Base-by-base conservation (phyloP, 2,329 filamentous ascomycete species). In the Endoconidiophora laricicola region DNA sequence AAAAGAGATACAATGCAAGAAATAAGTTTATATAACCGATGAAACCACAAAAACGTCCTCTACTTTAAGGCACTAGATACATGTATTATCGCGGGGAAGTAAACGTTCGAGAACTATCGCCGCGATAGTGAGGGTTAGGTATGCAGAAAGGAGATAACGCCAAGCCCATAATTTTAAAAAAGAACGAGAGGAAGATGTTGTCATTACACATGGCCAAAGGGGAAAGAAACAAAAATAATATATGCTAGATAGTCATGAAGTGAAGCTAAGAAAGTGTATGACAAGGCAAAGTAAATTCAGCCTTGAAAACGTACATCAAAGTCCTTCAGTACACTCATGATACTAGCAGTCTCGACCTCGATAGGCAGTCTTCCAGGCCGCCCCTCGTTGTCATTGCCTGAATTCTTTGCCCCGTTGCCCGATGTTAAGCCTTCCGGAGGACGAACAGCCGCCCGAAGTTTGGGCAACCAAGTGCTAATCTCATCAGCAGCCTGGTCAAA, bases 271-370 rank as follows among this genome's bases (percentile, higher is more conserved):
- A 10, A 33, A 29, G 26, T 3, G 12, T 33, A 33, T 40, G 14
- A 26, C 44, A 38, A 44, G 24, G 22, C 42, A 39, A 24, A 10
- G 24, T 16, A 37, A 14, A 36, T 38, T 24, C 50, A 44, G 9
- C 52, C 52, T 37, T 53, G 78, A 61, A 88, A 88, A 49, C 83
- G 69, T 46, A 85, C 72, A 58, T 88, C 83, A 64, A 88, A 88
- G 55, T 83, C 80, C 62, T 83, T 84, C 53, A 88, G 65, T n/a
- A 87, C 83, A 40, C 81, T 81, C 83, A 88, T 87, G 49, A 88
- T 86, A 62, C 83, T 87, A 0, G 83, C 83, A 5, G 83, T 82
- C 64, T 88, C 83, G 14, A 88, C 82, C 61, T 88, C 83, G 58
- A 87, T 78, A 1, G 83, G 78, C 40, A 73, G 72, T 50, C 68